Percentiles rank a stretch among this genome's conserved stretches.
Conservation (phyloP, 345 rosid species). For the Euphorbia lathyris region DNA sequence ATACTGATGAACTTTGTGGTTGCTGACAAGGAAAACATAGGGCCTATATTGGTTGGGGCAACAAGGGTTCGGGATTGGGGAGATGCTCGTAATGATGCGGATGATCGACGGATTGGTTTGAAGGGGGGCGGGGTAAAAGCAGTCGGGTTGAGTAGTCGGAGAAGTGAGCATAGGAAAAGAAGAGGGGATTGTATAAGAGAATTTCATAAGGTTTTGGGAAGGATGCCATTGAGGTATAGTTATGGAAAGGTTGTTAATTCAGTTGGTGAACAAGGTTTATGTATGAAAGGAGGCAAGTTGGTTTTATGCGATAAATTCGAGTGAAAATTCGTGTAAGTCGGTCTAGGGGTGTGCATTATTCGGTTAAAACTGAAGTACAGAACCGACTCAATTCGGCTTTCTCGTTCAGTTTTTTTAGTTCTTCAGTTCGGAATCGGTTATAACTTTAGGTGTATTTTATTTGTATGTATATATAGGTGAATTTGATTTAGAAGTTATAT, state of each 20-base stretch:
- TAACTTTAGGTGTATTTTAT: too few species aligned
- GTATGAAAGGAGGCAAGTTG: constrained; percentile 54
- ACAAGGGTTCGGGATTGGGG: constrained; percentile 68
- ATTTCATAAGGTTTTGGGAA: constrained; percentile 58
- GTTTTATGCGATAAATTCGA: constrained; percentile 48
- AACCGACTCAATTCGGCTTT: too few species aligned
- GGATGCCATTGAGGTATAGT: constrained; percentile 61
- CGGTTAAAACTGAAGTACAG: too few species aligned
- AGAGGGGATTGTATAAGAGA: constrained; percentile 58
- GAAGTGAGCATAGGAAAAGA: constrained; percentile 62
- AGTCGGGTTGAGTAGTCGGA: constrained; percentile 67
- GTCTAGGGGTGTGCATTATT: too few species aligned
- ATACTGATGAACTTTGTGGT: constrained; percentile 71
- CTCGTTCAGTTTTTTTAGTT: too few species aligned
- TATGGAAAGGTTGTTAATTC: constrained; percentile 60
- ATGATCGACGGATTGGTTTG: constrained; percentile 10
- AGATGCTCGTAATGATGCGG: constrained; percentile 54
- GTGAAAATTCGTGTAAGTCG: neutral
- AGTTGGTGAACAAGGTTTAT: constrained; percentile 67
- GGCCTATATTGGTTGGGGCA: constrained; percentile 69
- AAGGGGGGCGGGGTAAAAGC: constrained; percentile 26
- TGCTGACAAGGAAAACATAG: constrained; percentile 47
- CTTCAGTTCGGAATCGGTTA: too few species aligned
- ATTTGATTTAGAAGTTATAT: too few species aligned
- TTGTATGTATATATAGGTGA: too few species aligned